Base-by-base conservation (phyloP, 2,329 filamentous ascomycete genomes). In the Colletotrichum coccodes region DNA sequence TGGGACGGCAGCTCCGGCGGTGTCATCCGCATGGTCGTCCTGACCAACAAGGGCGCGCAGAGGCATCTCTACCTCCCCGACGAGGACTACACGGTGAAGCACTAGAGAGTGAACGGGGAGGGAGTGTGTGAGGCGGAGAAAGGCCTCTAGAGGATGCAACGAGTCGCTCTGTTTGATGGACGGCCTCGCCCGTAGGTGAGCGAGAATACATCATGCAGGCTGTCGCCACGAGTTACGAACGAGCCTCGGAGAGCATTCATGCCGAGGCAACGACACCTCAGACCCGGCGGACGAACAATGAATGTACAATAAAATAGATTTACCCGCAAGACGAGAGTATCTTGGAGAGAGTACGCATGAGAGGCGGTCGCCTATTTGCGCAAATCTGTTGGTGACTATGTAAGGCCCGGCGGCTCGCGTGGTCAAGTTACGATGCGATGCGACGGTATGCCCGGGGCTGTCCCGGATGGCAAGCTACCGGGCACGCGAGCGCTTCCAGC, bases 1-100 rank as follows among this genome's bases (percentile, higher is more conserved):
- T 99, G 96, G 96, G 96, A 99, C 79, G 96, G 96, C 72, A 98
- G 95, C 85, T 98, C 96, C 3, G 96, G 96, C 73, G 96, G 96
- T 84, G 96, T 99, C 70, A 99, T 99, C 77, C 91, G 96, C 75
- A 94, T 99, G 93, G 95, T 98, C 71, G 96, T 99, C 68, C 84
- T 99, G 82, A 99, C 95, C 71, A 91, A 90, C 76, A 90, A 92
- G 78, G 96, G 96, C 40, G 95, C 95, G 7, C 91, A 96, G 82
- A 90, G 96, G 83, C 96, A 98, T 85, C 83, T 99, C 79, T 99
- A 98, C 82, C 87, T 99, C 77, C 96, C 96, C 49, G 95, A 99
- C 84, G 93, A 92, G 77, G 90, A 92, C 76, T 99, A 99, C 84
- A 86, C 88, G 72, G 93, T 87, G 75, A 83, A 87, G 89, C 79